phyloP scores from a whole-genome alignment of 2,329 filamentous ascomycete species.

The Juglanconis sp. region DNA sequence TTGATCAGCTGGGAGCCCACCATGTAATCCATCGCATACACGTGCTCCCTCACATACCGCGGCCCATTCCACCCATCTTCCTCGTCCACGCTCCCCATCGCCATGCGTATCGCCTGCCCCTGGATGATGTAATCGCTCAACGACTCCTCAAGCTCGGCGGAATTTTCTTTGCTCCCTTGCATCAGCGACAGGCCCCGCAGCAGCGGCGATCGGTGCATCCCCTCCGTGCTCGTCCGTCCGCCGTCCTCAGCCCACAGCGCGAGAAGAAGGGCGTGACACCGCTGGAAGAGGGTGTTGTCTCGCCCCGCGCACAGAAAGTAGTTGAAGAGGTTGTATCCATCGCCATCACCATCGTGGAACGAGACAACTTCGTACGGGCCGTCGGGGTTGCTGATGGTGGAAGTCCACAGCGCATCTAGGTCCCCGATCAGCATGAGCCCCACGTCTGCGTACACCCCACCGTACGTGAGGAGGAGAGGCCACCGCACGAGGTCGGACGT shows the following conservation, averaged over 20 bases:
- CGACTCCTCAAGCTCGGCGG: constrained; percentile 38
- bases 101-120: constrained; percentile 49
- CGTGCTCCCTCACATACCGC: constrained; percentile 42
- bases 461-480: constrained; percentile 53
- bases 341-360: constrained; percentile 38
- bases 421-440: constrained; percentile 57
- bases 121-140: constrained; percentile 58
- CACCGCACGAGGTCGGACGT: constrained; percentile 56
- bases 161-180: constrained; percentile 27
- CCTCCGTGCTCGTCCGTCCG: constrained; percentile 46
- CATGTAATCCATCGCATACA: constrained; percentile 51
- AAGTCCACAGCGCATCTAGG: constrained; percentile 50
- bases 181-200: constrained; percentile 42
- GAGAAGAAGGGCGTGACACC: constrained; percentile 47
- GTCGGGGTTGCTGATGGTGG: constrained; percentile 42
- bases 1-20: constrained; percentile 51
- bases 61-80: constrained; percentile 53
- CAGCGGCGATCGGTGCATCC: constrained; percentile 46
- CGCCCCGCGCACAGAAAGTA: constrained; percentile 39
- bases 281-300: constrained; percentile 45
- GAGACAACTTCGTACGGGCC: constrained; percentile 47
- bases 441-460: constrained; percentile 57
- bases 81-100: constrained; percentile 49
- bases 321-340: constrained; percentile 39
- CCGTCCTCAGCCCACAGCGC: constrained; percentile 43